Evolutionary conservation across 1,139 yeast species (phyloP).

Genomic region (Saccharomycopsis hybrid): DNA sequence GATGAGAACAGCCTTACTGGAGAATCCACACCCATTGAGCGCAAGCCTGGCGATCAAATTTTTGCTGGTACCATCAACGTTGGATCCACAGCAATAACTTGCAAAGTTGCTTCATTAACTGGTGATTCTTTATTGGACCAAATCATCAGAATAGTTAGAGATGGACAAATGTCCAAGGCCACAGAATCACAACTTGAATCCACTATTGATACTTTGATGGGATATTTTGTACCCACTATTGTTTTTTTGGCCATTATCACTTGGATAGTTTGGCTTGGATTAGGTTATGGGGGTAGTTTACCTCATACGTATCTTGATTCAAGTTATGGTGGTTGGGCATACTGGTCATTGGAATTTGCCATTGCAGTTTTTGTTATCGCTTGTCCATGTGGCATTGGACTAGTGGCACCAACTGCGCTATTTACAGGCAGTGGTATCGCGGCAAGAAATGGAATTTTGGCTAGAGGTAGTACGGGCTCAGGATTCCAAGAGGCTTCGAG

Average conservation of each 20-base stretch:
- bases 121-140: constrained; percentile 65
- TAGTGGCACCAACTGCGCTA: constrained; percentile 90
- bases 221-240: constrained; percentile 67
- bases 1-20: constrained; percentile 91
- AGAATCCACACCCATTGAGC: constrained; percentile 55
- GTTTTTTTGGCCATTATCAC: constrained; percentile 55
- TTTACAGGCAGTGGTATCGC: constrained; percentile 90
- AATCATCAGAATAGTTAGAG: constrained; percentile 63
- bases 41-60: constrained; percentile 50
- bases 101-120: constrained; percentile 52
- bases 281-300: constrained; percentile 49
- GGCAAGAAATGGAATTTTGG: constrained; percentile 70
- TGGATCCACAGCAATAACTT: constrained; percentile 49
- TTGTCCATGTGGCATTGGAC: constrained; percentile 95
- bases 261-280: constrained; percentile 63
- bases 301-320: constrained; percentile 53
- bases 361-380: constrained; percentile 90
- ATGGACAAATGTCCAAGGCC: constrained; percentile 68
- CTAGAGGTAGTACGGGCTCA: constrained; percentile 57
- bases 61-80: constrained; percentile 68
- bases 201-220: constrained; percentile 63
- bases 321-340: constrained; percentile 68
- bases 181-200: constrained; percentile 52
- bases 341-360: constrained; percentile 73
- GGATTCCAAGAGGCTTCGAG: constrained; percentile 74